Evolutionary conservation across 495 filamentous ascomycete species (phyloP), one percentile per base, ranked within the genome.

Genomic region (Staphylotrichum longicolle): DNA sequence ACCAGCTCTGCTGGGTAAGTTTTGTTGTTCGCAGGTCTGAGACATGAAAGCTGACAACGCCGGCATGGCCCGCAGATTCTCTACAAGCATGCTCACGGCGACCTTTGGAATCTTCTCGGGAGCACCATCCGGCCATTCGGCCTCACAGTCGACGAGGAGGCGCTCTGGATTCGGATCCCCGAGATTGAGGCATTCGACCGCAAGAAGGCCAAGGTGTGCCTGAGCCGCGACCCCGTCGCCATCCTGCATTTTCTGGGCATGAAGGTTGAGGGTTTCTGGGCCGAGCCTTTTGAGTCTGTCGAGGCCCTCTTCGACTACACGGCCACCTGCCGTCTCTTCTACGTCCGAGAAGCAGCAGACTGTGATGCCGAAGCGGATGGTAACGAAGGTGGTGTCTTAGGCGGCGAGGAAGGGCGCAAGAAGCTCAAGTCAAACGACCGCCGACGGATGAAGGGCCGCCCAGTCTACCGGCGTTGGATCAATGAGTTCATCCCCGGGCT

Each of bases 51-150:
- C 35, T 53, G 10, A 52, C 46, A 27, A 27, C 20, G 20, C 35
- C 48, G 10, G 47, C 40, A 37, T 27, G 14, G 7, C 54, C 9
- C 35, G 2, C 39, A 73, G 70, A 71, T 77, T 57, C 67, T 81
- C 33, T 88, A 88, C 69, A 83, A 83, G 64, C 70, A 83, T 10
- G 79, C 80, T 2, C 85, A 90, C 53, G 83, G 86, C 39, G 89
- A 90, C 57, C 64, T 91, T 0, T 85, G 82, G 82, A 86, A 85
- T 48, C 74, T 91, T 1, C 65, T 91, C 0, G 87, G 88, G 1
- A 74, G 77, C 37, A 83, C 74, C 12, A 82, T 88, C 15, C 76
- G 85, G 7, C 78, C 78, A 0, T 82, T 83, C 35, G 87, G 88
- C 10, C 76, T 91, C 27, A 88, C 84, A 0, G 75, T 82, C 44